phyloP scores from a whole-genome alignment of 305 asterid species.

The Lippia alba region DNA sequence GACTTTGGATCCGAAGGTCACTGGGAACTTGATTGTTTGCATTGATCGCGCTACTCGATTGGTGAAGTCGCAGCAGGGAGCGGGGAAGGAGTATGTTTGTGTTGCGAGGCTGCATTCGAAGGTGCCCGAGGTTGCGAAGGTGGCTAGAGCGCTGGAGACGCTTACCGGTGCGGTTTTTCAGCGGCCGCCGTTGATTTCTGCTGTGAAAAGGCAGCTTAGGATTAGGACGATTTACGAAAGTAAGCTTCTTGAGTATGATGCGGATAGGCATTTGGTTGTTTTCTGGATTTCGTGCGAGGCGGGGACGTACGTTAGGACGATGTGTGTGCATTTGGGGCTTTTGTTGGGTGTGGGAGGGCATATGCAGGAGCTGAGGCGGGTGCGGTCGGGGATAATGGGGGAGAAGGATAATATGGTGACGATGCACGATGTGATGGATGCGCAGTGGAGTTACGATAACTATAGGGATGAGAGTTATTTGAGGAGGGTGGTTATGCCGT shows the following conservation, averaged over 20 bases:
- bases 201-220: constrained; percentile 76
- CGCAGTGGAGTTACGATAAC: constrained; percentile 67
- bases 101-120: constrained; percentile 69
- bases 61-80: constrained; percentile 78
- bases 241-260: constrained; percentile 71
- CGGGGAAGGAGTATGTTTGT: constrained; percentile 79
- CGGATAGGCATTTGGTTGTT: constrained; percentile 61
- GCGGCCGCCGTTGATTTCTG: constrained; percentile 74
- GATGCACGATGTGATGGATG: constrained; percentile 81
- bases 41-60: constrained; percentile 72
- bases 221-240: constrained; percentile 74
- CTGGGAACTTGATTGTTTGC: constrained; percentile 74
- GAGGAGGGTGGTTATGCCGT: constrained; percentile 79
- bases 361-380: constrained; percentile 81
- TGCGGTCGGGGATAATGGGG: constrained; percentile 70
- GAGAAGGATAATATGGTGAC: constrained; percentile 84
- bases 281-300: constrained; percentile 83
- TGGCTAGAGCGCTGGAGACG: constrained; percentile 73
- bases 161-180: constrained; percentile 76
- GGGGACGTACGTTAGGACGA: constrained; percentile 73
- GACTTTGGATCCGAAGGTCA: constrained; percentile 70
- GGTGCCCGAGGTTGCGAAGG: constrained; percentile 63
- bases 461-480: constrained; percentile 66
- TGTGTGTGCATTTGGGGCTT: constrained; percentile 76
- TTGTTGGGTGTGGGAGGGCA: constrained; percentile 74